Base-by-base conservation (phyloP, 2,329 filamentous ascomycete genomes). In the Calonectria pauciramosa region DNA sequence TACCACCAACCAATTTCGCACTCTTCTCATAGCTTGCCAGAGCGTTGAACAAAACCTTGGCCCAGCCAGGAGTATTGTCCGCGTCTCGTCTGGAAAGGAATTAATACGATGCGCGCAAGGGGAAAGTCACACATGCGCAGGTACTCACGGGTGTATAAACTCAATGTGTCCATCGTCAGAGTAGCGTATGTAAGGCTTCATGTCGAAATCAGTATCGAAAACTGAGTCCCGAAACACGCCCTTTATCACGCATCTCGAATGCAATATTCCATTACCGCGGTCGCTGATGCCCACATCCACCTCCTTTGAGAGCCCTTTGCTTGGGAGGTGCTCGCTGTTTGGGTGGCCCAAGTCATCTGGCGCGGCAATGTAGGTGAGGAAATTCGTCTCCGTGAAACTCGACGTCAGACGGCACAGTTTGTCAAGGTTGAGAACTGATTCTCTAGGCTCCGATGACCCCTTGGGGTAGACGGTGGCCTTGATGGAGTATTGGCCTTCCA, bases 391-490 rank as follows among this genome's bases (percentile, higher is more conserved):
- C 1, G n/a, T 47, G 9, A 47, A 5, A 5, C 20, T 23, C n/a
- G 44, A 47, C 10, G 44, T 23, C n/a, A 47, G 44, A n/a, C 44
- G 44, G 18, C n/a, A 47, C 2, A 23, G 18, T 9, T 10, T 9
- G 44, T 47, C 44, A 23, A 47, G 9, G 13, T 47, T 47, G 44
- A 23, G 44, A 1, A 47, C 44, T 5, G n/a, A 23, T 23, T 47
- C 44, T 23, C 44, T 47, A 9, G 44, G 44, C 11, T 47, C 44
- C 3, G 44, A 47, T 23, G 44, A 47, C 7, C 44, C 44, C 23
- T 47, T 47, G n/a, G 44, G 44, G n/a, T 47, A 47, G 44, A 23
- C 44, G 41, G 41, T 47, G n/a, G 44, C 44, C 44, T 47, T 47
- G 44, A 47, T 23, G 44, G 10, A 23, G n/a, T 47, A 47, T 47